Percentiles rank a stretch among this genome's conserved stretches.
Evolutionary conservation across 2,329 filamentous ascomycete genomes (phyloP).

Genomic region (Cytospora chrysosperma): DNA sequence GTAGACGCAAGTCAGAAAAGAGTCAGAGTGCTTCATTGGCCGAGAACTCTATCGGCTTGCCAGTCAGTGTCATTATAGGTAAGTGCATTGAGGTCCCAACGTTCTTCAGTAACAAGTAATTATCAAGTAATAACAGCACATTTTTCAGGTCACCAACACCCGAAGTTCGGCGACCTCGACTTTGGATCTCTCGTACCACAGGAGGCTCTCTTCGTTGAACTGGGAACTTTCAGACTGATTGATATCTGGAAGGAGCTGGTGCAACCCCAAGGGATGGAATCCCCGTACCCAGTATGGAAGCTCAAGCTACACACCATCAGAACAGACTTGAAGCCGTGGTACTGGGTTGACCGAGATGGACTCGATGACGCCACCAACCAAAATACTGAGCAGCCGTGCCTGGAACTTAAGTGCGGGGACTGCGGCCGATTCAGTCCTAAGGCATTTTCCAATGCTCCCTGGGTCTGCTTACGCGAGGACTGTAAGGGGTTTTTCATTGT

Average conservation of each 20-base stretch:
- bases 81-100: constrained; percentile 30
- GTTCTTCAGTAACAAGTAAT: constrained; percentile 8
- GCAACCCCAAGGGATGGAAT: constrained; percentile 20
- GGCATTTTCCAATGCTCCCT: constrained; percentile 7
- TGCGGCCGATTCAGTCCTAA: background rate
- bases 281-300: constrained; percentile 41
- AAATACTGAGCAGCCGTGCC: too few relatives aligned
- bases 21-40: too few relatives aligned
- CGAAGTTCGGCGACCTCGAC: constrained; percentile 27
- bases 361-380: constrained; percentile 11
- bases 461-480: constrained; percentile 4
- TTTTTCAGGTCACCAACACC: constrained; percentile 48
- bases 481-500: constrained; percentile 2
- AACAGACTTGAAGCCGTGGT: constrained; percentile 45
- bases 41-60: constrained; percentile 32
- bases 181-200: constrained; percentile 52
- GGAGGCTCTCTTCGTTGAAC: constrained; percentile 55
- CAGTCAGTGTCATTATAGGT: constrained; percentile 58
- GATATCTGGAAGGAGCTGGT: constrained; percentile 66
- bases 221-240: constrained; percentile 68
- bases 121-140: too few relatives aligned
- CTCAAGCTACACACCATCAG: constrained; percentile 66
- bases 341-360: constrained; percentile 47
- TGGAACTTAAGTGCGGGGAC: background rate
- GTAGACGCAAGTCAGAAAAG: too few relatives aligned